Evolutionary conservation across 2,329 filamentous ascomycete genomes (phyloP).

Genomic region (Neophaeococcomyces aloes): DNA sequence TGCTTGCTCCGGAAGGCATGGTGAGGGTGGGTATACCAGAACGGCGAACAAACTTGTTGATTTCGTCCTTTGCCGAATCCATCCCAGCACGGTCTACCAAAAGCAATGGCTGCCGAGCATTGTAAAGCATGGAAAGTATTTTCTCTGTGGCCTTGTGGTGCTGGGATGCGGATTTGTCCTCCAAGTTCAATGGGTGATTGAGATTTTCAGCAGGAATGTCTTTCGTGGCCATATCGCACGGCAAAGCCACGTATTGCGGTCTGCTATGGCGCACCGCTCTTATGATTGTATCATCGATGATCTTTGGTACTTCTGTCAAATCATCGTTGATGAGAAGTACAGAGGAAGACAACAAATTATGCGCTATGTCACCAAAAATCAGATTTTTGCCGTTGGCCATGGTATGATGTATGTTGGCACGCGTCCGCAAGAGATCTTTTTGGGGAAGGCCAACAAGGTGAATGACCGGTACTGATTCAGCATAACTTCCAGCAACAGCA

Average conservation of each 20-base stretch:
- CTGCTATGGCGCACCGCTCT: conserved; percentile 41
- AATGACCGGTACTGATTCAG: conserved; percentile 48
- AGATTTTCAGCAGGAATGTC: conserved; percentile 54
- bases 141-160: too few relatives aligned
- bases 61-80: conserved; percentile 61
- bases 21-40: conserved; percentile 71
- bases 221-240: conserved; percentile 40
- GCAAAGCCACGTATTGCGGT: conserved; percentile 47
- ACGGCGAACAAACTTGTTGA: conserved; percentile 61
- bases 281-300: conserved; percentile 41
- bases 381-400: conserved; percentile 40
- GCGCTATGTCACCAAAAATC: conserved; percentile 43
- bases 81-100: conserved; percentile 74
- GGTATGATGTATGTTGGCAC: conserved; percentile 27
- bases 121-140: too few relatives aligned
- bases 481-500: conserved; percentile 39
- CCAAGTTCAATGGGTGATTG: conserved; percentile 56
- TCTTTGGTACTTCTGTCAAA: too few relatives aligned
- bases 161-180: conserved; percentile 41
- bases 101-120: conserved; percentile 64
- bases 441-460: conserved; percentile 49
- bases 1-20: conserved; percentile 83
- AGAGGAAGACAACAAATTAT: too few relatives aligned
- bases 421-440: conserved; percentile 36
- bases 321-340: conserved; percentile 40